These are phyloP conservation scores for Fusarium falciforme DNA, from an alignment of 2,329 filamentous ascomycete species.

Conservation along the genomic window DNA sequence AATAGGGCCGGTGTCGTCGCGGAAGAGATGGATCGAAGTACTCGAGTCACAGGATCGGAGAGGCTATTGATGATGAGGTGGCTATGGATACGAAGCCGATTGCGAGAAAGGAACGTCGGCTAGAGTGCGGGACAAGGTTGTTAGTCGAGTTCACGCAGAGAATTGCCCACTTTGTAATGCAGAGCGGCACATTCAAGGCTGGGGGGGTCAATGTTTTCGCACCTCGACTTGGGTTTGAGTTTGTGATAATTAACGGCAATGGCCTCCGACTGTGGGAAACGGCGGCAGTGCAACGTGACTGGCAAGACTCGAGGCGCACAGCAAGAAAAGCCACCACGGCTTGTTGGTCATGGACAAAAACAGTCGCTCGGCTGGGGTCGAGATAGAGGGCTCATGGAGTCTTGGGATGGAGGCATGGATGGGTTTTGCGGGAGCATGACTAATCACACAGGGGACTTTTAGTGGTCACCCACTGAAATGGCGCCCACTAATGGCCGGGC, in stretches of 20 bases:
- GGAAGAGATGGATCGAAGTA: slow-evolving; percentile 20
- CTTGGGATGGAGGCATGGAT: slow-evolving; percentile 42
- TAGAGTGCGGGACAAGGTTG: slow-evolving; percentile 24
- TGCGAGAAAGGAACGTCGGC: slow-evolving; percentile 19
- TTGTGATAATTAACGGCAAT: slow-evolving; percentile 34
- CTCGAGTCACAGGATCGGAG: slow-evolving; percentile 25
- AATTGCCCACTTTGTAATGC: slow-evolving; percentile 34
- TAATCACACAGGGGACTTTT: slow-evolving; percentile 17
- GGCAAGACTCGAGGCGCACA: slow-evolving; percentile 30
- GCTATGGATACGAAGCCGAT: slow-evolving; percentile 1
- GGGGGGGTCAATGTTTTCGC: slow-evolving; percentile 31
- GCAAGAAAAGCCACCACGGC: slow-evolving; percentile 24
- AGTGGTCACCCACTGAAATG: slow-evolving; percentile 28
- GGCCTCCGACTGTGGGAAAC: slow-evolving; percentile 23
- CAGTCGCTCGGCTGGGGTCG: slow-evolving; percentile 34
- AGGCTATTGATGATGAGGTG: slow-evolving; percentile 13
- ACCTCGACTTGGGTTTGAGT: slow-evolving; percentile 22
- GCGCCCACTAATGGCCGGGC: slow-evolving; percentile 13
- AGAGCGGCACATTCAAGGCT: slow-evolving; percentile 24
- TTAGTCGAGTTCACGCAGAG: slow-evolving; percentile 35
- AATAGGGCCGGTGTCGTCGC: slow-evolving; percentile 18
- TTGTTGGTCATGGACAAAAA: slow-evolving; percentile 38
- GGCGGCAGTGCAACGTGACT: slow-evolving; percentile 21
- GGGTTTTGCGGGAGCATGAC: slow-evolving; percentile 34
- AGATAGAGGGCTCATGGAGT: slow-evolving; percentile 44